A percentile compares a stretch with the other conserved stretches of the same genome.
phyloP scores from a whole-genome alignment of 2,329 filamentous ascomycete genomes.

The Dactylellina drechsleri region DNA sequence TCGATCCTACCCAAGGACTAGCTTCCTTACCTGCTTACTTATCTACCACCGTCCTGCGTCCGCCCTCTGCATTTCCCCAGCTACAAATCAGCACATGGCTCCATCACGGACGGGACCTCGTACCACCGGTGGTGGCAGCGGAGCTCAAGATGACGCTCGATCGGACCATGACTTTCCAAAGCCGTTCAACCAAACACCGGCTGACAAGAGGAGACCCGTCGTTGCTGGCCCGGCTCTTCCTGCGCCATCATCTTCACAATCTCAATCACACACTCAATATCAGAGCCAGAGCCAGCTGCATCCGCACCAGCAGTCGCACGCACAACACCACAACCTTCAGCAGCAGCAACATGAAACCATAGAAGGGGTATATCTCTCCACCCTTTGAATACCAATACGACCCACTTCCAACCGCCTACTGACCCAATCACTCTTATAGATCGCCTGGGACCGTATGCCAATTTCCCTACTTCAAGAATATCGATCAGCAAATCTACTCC shows the following conservation, averaged over 20 bases:
- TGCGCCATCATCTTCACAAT: too few species aligned
- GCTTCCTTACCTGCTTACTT: background rate
- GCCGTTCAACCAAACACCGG: background rate
- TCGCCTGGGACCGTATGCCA: conserved; percentile 62
- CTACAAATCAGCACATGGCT: conserved; percentile 19
- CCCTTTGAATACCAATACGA: too few species aligned
- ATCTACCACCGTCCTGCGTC: background rate
- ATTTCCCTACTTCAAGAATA: conserved; percentile 75
- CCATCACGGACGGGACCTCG: conserved; percentile 25
- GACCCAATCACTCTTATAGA: conserved; percentile 59
- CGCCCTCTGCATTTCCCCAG: background rate
- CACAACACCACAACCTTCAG: conserved; percentile 6
- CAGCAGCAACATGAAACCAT: conserved; percentile 12
- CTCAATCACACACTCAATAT: too few species aligned
- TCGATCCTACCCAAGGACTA: too few species aligned
- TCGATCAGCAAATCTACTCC: conserved; percentile 76
- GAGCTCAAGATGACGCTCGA: conserved; percentile 17
- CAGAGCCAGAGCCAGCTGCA: conserved; percentile 4
- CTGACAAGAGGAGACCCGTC: conserved; percentile 26
- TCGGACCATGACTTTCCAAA: conserved; percentile 27
- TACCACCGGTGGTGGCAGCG: background rate
- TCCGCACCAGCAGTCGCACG: conserved; percentile 8
- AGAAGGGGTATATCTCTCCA: conserved; percentile 30
- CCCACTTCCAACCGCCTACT: background rate
- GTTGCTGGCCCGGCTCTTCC: background rate